Base-by-base conservation (phyloP, 768 basidiomycete genomes). In the Agrocybe pediades region DNA sequence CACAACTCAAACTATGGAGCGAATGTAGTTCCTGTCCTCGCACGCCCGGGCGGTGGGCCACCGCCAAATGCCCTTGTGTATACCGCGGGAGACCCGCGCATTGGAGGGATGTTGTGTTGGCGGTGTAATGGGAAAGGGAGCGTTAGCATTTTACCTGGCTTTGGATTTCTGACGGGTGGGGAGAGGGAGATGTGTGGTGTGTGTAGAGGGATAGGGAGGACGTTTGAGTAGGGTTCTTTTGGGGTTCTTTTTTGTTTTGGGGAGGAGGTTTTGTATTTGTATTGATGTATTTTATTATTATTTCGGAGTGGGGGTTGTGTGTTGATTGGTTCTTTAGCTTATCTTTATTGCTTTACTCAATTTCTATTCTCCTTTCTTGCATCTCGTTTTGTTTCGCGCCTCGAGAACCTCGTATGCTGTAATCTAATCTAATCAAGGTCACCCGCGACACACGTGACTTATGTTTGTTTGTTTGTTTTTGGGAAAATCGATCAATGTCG, bases 91-190 rank as follows among this genome's bases (percentile, higher is more conserved):
- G 90, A 92, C 65, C 75, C 85, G 19, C 68, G 89, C 43, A 69
- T 92, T 8, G 90, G 90, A 2, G 90, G 91, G 0, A 59, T 69
- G 41, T 48, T 78, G 58, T 92, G 91, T 66, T 82, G 77, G 81
- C 71, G 76, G 20, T 92, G 90, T 63, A 69, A 73, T 27, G 91
- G 91, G 2, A 64, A 68, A 19, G 90, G 88, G 3, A 69, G 59
- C 29, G 64, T 79, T 27, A 72, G 73, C 33, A 36, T 36, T n/a
- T 21, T 71, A 84, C 47, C 67, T 88, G 41, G 56, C 88, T 3
- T 75, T 89, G 43, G 84, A 87, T 52, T 63, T 13, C n/a, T 36
- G 33, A 36, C 33, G 33, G 33, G 33, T 5, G 33, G 33, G 4
- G 33, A 36, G 33, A 36, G 71, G 56, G 64, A 70, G 45, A 70